Percentiles rank a stretch among this genome's conserved stretches.
These are phyloP conservation scores for Mucor irregularis DNA, from an alignment of 371 early-diverging fungal species.

Conservation along the genomic window DNA sequence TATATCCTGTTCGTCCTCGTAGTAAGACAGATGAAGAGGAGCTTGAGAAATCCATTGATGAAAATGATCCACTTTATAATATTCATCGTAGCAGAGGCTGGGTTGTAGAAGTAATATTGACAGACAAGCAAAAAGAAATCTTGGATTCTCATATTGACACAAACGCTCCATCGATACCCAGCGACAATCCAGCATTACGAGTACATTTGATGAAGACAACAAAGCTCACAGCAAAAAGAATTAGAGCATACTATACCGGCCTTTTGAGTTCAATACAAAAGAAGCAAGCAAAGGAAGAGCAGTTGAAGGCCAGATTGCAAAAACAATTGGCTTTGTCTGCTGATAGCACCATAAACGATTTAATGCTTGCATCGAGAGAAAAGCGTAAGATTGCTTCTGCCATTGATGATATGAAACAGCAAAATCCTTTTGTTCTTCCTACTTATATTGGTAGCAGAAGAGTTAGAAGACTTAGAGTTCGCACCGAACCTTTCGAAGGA, in stretches of 20 bases:
- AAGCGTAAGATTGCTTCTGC: slow-evolving; percentile 6
- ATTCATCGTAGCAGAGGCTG: background rate
- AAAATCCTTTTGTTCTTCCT: background rate
- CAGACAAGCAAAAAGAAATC: slow-evolving; percentile 2
- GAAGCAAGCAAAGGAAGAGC: background rate
- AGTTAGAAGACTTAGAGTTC: slow-evolving; percentile 3
- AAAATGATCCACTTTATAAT: slow-evolving; percentile 4
- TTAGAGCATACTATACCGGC: slow-evolving; percentile 9
- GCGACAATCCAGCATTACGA: background rate
- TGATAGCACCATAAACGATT: slow-evolving; percentile 1
- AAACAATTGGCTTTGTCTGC: background rate
- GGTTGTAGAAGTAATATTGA: background rate
- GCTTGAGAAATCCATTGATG: background rate
- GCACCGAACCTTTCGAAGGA: background rate
- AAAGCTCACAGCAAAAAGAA: background rate
- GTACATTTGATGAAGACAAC: slow-evolving; percentile 1
- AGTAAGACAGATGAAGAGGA: background rate
- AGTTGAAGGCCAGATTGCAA: background rate
- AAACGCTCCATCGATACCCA: background rate
- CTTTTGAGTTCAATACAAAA: slow-evolving; percentile 3
- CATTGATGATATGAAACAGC: background rate
- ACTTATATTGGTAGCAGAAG: slow-evolving; percentile 23
- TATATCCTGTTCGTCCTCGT: background rate
- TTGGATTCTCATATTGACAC: slow-evolving; percentile 14
- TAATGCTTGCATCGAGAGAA: slow-evolving; percentile 16